Conservation (phyloP, 2,329 filamentous ascomycete genomes). For the Pseudogymnoascus sp. region DNA sequence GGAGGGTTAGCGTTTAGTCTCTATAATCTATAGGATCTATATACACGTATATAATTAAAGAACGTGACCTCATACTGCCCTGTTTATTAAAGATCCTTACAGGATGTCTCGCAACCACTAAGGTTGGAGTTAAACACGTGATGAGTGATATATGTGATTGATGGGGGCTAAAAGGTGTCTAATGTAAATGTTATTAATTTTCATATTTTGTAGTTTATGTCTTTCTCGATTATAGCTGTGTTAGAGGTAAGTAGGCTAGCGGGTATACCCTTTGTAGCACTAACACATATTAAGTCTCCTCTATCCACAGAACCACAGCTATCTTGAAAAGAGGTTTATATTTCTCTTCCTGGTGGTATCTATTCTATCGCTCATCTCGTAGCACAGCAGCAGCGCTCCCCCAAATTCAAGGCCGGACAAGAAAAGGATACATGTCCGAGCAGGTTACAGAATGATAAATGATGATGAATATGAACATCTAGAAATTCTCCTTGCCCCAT, state of each 20-base stretch:
- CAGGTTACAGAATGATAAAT: not conserved
- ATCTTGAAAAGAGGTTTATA: not conserved
- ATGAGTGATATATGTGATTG: not conserved
- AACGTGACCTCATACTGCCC: no score
- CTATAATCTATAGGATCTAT: no score
- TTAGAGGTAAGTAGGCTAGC: not conserved
- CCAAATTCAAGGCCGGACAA: not conserved
- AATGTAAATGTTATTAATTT: not conserved
- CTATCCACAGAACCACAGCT: not conserved
- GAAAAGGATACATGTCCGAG: not conserved
- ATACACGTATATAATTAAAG: no score
- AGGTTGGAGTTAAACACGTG: not conserved
- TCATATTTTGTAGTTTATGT: not conserved
- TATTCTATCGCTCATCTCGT: not conserved
- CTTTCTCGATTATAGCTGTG: not conserved
- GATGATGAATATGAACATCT: constrained; percentile 17
- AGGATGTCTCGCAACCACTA: not conserved
- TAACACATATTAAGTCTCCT: not conserved
- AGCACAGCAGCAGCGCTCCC: not conserved
- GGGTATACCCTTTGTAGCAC: not conserved
- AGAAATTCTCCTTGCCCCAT: constrained; percentile 48
- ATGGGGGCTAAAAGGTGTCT: not conserved
- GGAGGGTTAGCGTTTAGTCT: no score
- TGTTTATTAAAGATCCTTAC: no score
- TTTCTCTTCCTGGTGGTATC: not conserved